These are phyloP conservation scores for Salix arbutifolia DNA, from an alignment of 345 rosid genomes.

Conservation along the genomic window DNA sequence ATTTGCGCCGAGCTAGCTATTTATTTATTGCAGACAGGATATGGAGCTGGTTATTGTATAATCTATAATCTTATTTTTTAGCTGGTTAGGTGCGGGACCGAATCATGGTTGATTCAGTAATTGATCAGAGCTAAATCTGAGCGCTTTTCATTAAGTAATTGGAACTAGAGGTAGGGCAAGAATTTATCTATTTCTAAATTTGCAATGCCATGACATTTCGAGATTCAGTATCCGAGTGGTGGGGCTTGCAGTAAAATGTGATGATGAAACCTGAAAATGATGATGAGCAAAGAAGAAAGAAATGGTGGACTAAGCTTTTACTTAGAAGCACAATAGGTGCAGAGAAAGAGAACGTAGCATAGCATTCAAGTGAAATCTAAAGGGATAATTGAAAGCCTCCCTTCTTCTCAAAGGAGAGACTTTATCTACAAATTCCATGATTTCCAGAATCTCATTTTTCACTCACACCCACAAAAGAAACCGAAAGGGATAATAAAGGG, in stretches of 20 bases:
- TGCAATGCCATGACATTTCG: background rate
- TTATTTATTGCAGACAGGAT: background rate
- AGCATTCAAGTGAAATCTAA: constrained; percentile 16
- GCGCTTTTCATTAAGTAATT: background rate
- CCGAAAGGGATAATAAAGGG: background rate
- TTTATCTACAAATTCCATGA: constrained; percentile 27
- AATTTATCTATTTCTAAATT: no score
- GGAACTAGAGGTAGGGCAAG: background rate
- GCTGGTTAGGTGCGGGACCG: background rate
- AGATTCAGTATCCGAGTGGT: background rate
- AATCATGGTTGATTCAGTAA: background rate
- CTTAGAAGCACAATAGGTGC: background rate
- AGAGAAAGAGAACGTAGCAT: background rate
- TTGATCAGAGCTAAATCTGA: background rate
- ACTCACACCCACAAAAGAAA: background rate
- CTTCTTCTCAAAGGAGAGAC: constrained; percentile 22
- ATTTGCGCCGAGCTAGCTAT: background rate
- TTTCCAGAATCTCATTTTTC: background rate
- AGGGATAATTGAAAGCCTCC: constrained; percentile 15
- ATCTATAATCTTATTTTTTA: background rate
- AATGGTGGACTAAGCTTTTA: background rate
- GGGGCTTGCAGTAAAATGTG: background rate
- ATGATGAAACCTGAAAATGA: background rate
- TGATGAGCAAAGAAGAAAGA: background rate
- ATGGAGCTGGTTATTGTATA: background rate